Base-by-base conservation (phyloP, 106 monocot genomes). In the Dendrobium catenatum region DNA sequence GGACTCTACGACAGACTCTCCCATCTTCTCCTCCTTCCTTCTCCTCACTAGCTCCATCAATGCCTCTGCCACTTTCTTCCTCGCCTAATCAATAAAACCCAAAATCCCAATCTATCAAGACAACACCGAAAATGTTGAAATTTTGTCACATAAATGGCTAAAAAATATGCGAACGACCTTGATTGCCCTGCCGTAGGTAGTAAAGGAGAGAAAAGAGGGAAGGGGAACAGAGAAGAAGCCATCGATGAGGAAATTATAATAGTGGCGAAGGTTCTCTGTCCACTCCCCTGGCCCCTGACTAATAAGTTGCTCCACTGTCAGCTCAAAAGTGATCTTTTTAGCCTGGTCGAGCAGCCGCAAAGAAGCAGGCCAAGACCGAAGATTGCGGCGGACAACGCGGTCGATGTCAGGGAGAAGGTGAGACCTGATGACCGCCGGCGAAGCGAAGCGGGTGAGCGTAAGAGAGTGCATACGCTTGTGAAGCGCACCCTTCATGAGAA, bases 171-270 rank as follows among this genome's bases (percentile, higher is more conserved):
- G 18, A 18, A 85, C 18, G 72, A 89, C 94, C 94, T 86, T 87
- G 79, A 98, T 83, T 11, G 97, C 94, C 20, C 90, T 83, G 54
- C 92, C 91, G 79, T 91, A 97, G 72, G 94, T 88, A 75, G 91
- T 92, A 82, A 91, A 92, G 37, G 82, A 81, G 77, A 89, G 82
- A 79, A 89, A 86, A 22, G 84, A 81, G 13, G 92, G 89, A 55
- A 94, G 59, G 16, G 97, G 94, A 9, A 97, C 16, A 47, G 97
- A 97, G 90, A 97, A 97, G 87, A 97, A 98, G 19, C 94, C 97
- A 24, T 98, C 89, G 78, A 94, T 85, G 56, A 98, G 79, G 72
- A 80, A 80, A 46, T 91, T 81, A 46, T 98, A 98, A 67, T 98
- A 86, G 29, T 80, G 86, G 51, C 92, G 79, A 22, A 98, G 85